Base-by-base conservation (phyloP, 805 yeast genomes). In the Alloascoidea africana region DNA sequence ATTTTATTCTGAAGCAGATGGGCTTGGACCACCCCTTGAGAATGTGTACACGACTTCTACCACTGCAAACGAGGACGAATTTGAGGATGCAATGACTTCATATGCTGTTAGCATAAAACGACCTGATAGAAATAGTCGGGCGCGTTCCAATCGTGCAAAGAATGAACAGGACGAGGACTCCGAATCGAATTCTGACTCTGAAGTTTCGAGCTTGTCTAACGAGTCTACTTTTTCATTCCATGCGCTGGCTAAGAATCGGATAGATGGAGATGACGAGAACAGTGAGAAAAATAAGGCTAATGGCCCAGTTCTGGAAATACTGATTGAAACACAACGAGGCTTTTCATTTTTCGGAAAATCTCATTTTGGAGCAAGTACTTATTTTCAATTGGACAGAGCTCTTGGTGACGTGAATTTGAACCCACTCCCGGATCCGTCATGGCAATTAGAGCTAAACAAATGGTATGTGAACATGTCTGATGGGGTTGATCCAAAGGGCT, bases 361-460 rank as follows among this genome's bases (percentile, higher is more conserved):
- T 23, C 30, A 23, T 23, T 23, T 23, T 23, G 30, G 30, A 8
- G 8, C 30, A 23, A 23, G 30, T 23, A 8, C 30, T 8, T 23
- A 23, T 23, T 23, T 23, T 23, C 13, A 23, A 23, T 23, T 23
- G n/a, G 30, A 23, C n/a, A 23, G n/a, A 23, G 30, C 30, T 23
- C n/a, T 23, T 8, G 8, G 13, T 23, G 30, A 23, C n/a, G n/a
- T 23, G n/a, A 23, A 23, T 23, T 23, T 23, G n/a, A 8, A 8
- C 8, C 30, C 30, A 23, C n/a, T 23, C 8, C 30, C 30, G n/a
- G 30, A 23, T 23, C 30, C 30, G n/a, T 23, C 30, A 23, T 23
- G 30, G 30, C 13, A 23, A 23, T 23, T 23, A 23, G 30, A 23
- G n/a, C n/a, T 8, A 8, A 23, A 23, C n/a, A 23, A 23, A 23